These are phyloP conservation scores for Tylopilus balloui DNA, from an alignment of 768 basidiomycete species.

Conservation along the genomic window DNA sequence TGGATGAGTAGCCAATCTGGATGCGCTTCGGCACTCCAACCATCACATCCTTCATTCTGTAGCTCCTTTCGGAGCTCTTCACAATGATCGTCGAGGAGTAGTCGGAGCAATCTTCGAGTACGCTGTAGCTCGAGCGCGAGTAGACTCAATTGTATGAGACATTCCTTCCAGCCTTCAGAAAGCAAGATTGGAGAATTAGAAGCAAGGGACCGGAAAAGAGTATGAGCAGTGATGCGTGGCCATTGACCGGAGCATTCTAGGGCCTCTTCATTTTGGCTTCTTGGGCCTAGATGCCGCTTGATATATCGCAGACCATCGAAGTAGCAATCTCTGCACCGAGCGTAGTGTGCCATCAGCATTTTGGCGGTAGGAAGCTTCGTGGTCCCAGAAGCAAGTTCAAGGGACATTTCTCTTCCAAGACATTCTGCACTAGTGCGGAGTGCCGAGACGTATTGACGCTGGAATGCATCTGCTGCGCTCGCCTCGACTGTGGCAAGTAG, in stretches of 20 bases:
- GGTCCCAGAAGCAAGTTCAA: background rate
- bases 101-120: constrained; percentile 31
- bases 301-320: background rate
- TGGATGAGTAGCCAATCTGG: constrained; percentile 47
- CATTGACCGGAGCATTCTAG: constrained; percentile 29
- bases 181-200: constrained; percentile 17
- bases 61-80: constrained; percentile 32
- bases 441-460: constrained; percentile 6
- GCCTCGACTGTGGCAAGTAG: constrained; percentile 3
- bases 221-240: constrained; percentile 34
- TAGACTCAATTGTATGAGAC: constrained; percentile 28
- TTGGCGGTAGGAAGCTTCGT: background rate
- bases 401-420: constrained; percentile 3
- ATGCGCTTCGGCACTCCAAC: constrained; percentile 17
- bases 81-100: constrained; percentile 15
- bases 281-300: constrained; percentile 11
- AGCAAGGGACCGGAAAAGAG: constrained; percentile 31
- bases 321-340: constrained; percentile 7
- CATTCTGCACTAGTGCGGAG: constrained; percentile 9
- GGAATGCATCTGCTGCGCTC: constrained; percentile 10
- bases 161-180: constrained; percentile 28
- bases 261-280: constrained; percentile 15
- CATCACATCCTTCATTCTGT: constrained; percentile 21
- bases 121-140: constrained; percentile 34
- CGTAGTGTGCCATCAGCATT: constrained; percentile 10